Evolutionary conservation across 1,284 basidiomycete genomes (phyloP).

Genomic region (Marasmius oreades): DNA sequence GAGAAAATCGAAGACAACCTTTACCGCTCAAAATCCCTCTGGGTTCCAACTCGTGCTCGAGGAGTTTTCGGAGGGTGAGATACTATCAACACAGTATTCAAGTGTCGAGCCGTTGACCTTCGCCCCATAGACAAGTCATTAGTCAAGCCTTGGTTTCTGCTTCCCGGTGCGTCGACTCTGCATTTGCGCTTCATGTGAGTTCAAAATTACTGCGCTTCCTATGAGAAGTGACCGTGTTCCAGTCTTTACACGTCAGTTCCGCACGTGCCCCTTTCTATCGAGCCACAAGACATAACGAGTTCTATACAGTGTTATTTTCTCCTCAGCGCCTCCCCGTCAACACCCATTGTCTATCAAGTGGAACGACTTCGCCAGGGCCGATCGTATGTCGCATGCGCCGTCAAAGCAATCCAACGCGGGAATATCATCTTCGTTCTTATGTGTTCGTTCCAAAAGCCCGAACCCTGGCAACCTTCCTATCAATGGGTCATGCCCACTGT

Average conservation of each 20-base stretch:
- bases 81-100: neutral
- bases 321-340: constrained; percentile 69
- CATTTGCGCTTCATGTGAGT: neutral
- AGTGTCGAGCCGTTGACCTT: neutral
- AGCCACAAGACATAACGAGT: neutral
- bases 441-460: constrained; percentile 84
- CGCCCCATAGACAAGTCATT: constrained; percentile 63
- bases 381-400: constrained; percentile 70
- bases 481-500: constrained; percentile 65
- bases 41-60: constrained; percentile 60
- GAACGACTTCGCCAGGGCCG: constrained; percentile 82
- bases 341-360: constrained; percentile 83
- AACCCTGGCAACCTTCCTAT: constrained; percentile 66
- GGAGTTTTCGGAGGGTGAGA: constrained; percentile 81
- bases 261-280: neutral
- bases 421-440: constrained; percentile 78
- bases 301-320: constrained; percentile 74
- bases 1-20: constrained; percentile 76
- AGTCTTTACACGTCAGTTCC: constrained; percentile 16
- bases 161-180: constrained; percentile 49
- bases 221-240: too few species aligned
- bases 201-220: neutral
- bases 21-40: constrained; percentile 73
- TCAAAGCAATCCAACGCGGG: constrained; percentile 72
- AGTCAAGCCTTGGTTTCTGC: constrained; percentile 83